Evolutionary conservation across 371 early-diverging fungal species (phyloP).

Genomic region (Mortierella sp.): DNA sequence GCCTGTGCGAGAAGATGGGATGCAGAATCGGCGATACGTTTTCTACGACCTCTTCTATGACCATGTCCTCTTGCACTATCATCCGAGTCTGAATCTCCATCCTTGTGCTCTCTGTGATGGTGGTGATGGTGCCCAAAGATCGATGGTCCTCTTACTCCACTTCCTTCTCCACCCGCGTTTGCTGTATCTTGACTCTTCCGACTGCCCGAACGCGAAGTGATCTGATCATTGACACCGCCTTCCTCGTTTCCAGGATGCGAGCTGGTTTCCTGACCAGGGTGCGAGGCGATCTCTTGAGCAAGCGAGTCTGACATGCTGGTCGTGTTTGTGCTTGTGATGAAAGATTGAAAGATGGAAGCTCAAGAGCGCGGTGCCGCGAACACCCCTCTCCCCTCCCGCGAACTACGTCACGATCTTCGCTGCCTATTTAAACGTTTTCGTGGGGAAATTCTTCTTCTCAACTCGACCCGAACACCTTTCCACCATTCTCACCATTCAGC

Average conservation of each 20-base stretch:
- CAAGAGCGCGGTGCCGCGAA: too few species aligned
- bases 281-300: constrained; percentile 26
- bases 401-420: too few species aligned
- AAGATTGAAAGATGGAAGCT: too few species aligned
- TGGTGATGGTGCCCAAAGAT: constrained; percentile 10
- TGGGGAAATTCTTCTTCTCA: constrained; percentile 19
- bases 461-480: constrained; percentile 2
- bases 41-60: constrained; percentile 5
- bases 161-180: not conserved
- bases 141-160: not conserved
- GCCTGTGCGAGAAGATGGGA: constrained; percentile 39
- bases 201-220: constrained; percentile 14
- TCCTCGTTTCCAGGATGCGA: not conserved
- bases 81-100: not conserved
- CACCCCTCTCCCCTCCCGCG: not conserved
- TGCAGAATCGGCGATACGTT: constrained; percentile 35
- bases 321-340: not conserved
- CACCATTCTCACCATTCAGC: constrained; percentile 38
- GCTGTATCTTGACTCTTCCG: not conserved
- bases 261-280: constrained; percentile 14
- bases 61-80: not conserved
- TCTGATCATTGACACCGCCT: constrained; percentile 1
- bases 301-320: constrained; percentile 18
- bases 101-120: not conserved
- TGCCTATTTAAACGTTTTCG: too few species aligned